Percentiles rank a stretch among this genome's conserved stretches.
These are phyloP conservation scores for Colletotrichum sidae DNA, from an alignment of 2,329 filamentous ascomycete genomes.

Conservation along the genomic window DNA sequence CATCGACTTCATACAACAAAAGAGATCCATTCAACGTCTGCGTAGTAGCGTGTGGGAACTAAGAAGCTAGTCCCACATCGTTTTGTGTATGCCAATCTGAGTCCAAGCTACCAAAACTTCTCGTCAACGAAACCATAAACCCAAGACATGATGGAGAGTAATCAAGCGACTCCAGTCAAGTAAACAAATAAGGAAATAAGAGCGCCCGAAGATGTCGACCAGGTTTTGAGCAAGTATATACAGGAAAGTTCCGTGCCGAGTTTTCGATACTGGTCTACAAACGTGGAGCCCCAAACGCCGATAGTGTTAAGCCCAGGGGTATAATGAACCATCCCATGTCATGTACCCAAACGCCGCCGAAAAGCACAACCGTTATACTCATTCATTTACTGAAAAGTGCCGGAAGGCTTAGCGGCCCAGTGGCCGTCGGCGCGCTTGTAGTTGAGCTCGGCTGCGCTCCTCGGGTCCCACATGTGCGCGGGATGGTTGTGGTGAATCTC, in stretches of 20 bases:
- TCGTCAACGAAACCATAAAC: neutral
- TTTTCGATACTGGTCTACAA: too few species aligned
- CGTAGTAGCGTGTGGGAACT: too few species aligned
- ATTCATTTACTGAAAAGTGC: neutral
- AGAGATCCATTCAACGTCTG: neutral
- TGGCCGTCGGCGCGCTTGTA: constrained; percentile 52
- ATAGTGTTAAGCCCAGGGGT: too few species aligned
- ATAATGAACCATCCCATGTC: neutral
- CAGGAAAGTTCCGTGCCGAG: too few species aligned
- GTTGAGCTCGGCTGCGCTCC: constrained; percentile 24
- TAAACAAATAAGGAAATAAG: too few species aligned
- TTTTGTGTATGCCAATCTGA: constrained; percentile 13
- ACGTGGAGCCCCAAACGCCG: too few species aligned
- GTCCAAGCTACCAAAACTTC: neutral
- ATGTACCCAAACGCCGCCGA: constrained; percentile 12
- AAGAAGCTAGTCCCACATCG: too few species aligned
- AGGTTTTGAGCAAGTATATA: too few species aligned
- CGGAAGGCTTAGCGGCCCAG: constrained; percentile 27
- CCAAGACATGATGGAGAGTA: neutral
- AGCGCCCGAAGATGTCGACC: too few species aligned
- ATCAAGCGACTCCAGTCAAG: too few species aligned
- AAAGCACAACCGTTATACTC: neutral
- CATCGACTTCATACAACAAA: neutral
- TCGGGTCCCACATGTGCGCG: neutral
- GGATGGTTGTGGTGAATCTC: constrained; percentile 47